Percentiles rank a stretch among this genome's conserved stretches.
Evolutionary conservation across 768 basidiomycete genomes (phyloP).

Genomic region (Trametes villosa): DNA sequence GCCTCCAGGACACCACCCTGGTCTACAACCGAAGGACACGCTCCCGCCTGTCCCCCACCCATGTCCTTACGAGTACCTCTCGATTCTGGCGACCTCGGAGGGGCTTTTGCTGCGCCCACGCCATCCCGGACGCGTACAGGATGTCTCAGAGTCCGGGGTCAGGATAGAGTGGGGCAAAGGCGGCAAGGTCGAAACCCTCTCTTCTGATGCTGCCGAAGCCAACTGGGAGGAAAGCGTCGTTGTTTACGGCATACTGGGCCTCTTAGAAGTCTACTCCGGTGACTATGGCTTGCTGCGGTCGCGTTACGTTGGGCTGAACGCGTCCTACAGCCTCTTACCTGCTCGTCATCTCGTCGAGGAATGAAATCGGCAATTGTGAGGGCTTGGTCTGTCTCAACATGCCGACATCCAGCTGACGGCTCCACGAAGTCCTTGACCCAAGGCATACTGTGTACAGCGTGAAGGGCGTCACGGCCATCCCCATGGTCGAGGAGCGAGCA

Average conservation of each 20-base stretch:
- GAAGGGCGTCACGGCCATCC: constrained; percentile 72
- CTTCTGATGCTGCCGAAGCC: constrained; percentile 37
- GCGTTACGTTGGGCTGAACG: not conserved
- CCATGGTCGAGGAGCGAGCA: constrained; percentile 70
- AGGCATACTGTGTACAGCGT: constrained; percentile 66
- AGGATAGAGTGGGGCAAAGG: constrained; percentile 65
- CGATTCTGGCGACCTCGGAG: constrained; percentile 57
- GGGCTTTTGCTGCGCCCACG: constrained; percentile 74
- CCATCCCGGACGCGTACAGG: constrained; percentile 20
- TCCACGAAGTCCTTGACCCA: constrained; percentile 61
- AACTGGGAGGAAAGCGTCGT: constrained; percentile 63
- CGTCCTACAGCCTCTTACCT: constrained; percentile 66
- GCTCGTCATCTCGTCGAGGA: constrained; percentile 68
- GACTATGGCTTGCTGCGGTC: constrained; percentile 26
- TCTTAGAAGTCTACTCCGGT: constrained; percentile 77
- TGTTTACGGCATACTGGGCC: constrained; percentile 77
- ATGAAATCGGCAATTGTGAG: constrained; percentile 70
- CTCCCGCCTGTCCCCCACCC: constrained; percentile 78
- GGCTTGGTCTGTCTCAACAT: constrained; percentile 19
- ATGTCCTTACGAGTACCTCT: constrained; percentile 69
- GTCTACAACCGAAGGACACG: constrained; percentile 63
- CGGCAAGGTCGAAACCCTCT: constrained; percentile 56
- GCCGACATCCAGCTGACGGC: not conserved
- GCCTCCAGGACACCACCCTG: constrained; percentile 30
- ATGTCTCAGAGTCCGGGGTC: constrained; percentile 43